These are phyloP conservation scores for Xylaria castorea DNA, from an alignment of 495 filamentous ascomycete genomes.

Conservation along the genomic window DNA sequence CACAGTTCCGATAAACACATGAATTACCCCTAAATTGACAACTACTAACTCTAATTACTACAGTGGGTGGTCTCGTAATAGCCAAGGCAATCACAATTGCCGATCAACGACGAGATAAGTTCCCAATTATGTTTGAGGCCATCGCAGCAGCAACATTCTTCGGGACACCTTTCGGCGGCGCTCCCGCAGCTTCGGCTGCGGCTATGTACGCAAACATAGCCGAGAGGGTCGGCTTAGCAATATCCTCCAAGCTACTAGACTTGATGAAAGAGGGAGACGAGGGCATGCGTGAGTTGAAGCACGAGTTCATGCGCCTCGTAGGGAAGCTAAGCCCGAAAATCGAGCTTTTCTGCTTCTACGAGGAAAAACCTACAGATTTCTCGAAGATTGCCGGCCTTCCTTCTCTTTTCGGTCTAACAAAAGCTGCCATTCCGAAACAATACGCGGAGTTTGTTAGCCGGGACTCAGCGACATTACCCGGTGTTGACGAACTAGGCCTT, in stretches of 20 bases:
- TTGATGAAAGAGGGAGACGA: constrained; percentile 44
- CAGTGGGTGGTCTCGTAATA: constrained; percentile 67
- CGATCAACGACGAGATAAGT: constrained; percentile 39
- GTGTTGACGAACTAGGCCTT: constrained; percentile 40
- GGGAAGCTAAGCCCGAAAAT: constrained; percentile 41
- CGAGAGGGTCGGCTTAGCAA: constrained; percentile 38
- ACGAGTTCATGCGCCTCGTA: constrained; percentile 43
- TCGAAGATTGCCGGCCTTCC: constrained; percentile 37
- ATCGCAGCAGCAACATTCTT: constrained; percentile 46
- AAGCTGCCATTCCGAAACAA: constrained; percentile 35
- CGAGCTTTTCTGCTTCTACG: constrained; percentile 41
- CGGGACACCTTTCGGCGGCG: constrained; percentile 47
- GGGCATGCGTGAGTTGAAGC: constrained; percentile 40
- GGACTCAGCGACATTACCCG: constrained; percentile 45
- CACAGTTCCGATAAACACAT: neutral
- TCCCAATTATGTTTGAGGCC: constrained; percentile 44
- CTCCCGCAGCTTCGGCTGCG: constrained; percentile 37
- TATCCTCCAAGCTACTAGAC: constrained; percentile 42
- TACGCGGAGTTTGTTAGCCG: constrained; percentile 42
- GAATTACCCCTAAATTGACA: neutral
- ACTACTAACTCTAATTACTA: neutral
- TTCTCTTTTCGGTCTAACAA: constrained; percentile 34
- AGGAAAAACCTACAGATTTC: constrained; percentile 43
- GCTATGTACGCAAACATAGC: constrained; percentile 40
- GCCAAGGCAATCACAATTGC: constrained; percentile 47